A percentile compares a stretch with the other conserved stretches of the same genome.
phyloP scores from a whole-genome alignment of 2,329 filamentous ascomycete genomes.

The Colletotrichum eleusines region DNA sequence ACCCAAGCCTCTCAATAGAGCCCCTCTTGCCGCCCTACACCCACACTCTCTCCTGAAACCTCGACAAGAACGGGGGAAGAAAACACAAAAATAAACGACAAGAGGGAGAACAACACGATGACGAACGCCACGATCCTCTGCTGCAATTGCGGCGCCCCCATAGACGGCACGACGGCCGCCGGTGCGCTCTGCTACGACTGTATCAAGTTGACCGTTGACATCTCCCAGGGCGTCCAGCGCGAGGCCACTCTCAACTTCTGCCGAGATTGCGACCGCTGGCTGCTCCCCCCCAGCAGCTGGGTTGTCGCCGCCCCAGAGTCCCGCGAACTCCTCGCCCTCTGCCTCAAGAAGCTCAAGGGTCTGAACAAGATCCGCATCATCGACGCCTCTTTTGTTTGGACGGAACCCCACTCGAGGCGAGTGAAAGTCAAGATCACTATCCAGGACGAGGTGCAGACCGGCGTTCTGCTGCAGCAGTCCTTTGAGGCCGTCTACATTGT shows the following conservation, averaged over 20 bases:
- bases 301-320: constrained; percentile 87
- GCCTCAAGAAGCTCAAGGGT: constrained; percentile 87
- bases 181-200: constrained; percentile 97
- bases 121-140: constrained; percentile 76
- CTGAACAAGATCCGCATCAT: constrained; percentile 93
- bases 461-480: constrained; percentile 84
- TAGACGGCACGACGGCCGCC: constrained; percentile 88
- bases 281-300: constrained; percentile 89
- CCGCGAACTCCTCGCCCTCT: constrained; percentile 91
- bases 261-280: constrained; percentile 94
- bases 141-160: constrained; percentile 96
- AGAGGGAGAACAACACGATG: constrained; percentile 21
- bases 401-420: constrained; percentile 92
- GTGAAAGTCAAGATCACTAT: constrained; percentile 97
- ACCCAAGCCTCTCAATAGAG: constrained; percentile 12
- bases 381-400: constrained; percentile 98
- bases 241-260: constrained; percentile 93
- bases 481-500: constrained; percentile 96
- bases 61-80: constrained; percentile 3
- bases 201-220: constrained; percentile 93
- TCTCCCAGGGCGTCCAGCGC: constrained; percentile 89
- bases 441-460: constrained; percentile 75
- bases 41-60: neutral
- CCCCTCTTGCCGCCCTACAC: constrained; percentile 12
- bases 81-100: neutral